Evolutionary conservation across 2,329 filamentous ascomycete species (phyloP), one percentile per base, ranked within the genome.

Genomic region (Trichoderma semiorbis): DNA sequence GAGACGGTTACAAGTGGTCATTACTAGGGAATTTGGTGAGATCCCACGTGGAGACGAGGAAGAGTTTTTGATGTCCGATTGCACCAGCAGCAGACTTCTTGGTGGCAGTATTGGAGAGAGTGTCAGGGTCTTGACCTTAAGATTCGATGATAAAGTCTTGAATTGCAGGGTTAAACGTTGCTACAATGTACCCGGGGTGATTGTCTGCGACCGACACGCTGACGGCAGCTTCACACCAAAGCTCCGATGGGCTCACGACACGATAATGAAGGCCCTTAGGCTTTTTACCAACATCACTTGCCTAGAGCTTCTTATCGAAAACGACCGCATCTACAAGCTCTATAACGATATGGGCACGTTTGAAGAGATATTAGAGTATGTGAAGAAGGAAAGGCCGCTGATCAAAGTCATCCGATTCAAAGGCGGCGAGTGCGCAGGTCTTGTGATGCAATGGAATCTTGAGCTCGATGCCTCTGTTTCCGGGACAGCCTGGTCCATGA

Each of bases 381-480:
- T 69, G 7, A 60, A 61, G 32, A 55, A 50, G 36, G 55, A 69
- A 55, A 58, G 55, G 26, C 65, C 65, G 24, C 28, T 61, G 65
- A 47, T 69, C 36, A 69, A 69, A 47, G 65, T 60, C 26, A 26
- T 69, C 24, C 65, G 65, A 2, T 34, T 69, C 28, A 69, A 69
- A 39, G 65, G 65, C 1, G 65, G 65, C 7, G 36, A 30, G 16
- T 69, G 65, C 6, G 28, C 26, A 10, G 28, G 61, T 10, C 53
- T 69, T 12, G 65, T 69, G 18, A 69, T 50, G 36, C 26, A 32
- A 21, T 69, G 65, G 65, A 60, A 50, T 14, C 12, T 26, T 18
- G 55, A 69, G n/a, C 65, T 69, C 26, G 65, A 69, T 8, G 65
- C 65, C n/a, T 60, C 65, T 47, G 65, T 69, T 24, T 69, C 65